Base-by-base conservation (phyloP, 1,139 yeast species). In the Kazachstania sp. region DNA sequence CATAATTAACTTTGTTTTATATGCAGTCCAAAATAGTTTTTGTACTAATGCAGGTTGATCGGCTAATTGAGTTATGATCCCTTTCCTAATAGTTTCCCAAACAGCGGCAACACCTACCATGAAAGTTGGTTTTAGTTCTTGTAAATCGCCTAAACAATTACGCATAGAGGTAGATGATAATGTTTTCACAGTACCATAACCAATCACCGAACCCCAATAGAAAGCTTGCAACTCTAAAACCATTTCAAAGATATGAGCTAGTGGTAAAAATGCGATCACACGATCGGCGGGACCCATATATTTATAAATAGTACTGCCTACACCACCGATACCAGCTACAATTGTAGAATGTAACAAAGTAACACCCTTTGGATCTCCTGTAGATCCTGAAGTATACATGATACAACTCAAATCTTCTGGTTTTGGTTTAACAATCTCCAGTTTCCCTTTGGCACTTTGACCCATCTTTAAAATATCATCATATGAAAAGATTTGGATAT, bases 81-180 rank as follows among this genome's bases (percentile, higher is more conserved):
- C 99, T 72, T 92, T 92, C 69, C 94, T 83, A 51, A 92, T 87
- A 30, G 84, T 77, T 72, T 92, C 99, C 96, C 97, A 94, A 48
- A 92, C 97, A 2, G 98, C 96, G 16, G 97, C 97, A 48, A 94
- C 98, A 66, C 96, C 98, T 54, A 88, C 96, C 96, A 92, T 86
- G 56, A 92, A 70, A 11, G 96, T 84, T 52, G 99, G 99, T 66
- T 79, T 76, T 69, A 87, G 86, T 63, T 85, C 88, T 50, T 77
- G 77, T 71, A 92, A 78, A 66, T 92, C 99, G 58, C 96, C 92
- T 51, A 77, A 71, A 71, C 95, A 88, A 70, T 92, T 85, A 62
- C 78, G 82, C 63, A 86, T 80, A 5, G 95, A 86, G 1, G 75
- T 72, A 55, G 86, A 95, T 26, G 95, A 81, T 55, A 94, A 74